Evolutionary conservation across 805 yeast genomes (phyloP).

Genomic region (Saturnispora zaruensis): DNA sequence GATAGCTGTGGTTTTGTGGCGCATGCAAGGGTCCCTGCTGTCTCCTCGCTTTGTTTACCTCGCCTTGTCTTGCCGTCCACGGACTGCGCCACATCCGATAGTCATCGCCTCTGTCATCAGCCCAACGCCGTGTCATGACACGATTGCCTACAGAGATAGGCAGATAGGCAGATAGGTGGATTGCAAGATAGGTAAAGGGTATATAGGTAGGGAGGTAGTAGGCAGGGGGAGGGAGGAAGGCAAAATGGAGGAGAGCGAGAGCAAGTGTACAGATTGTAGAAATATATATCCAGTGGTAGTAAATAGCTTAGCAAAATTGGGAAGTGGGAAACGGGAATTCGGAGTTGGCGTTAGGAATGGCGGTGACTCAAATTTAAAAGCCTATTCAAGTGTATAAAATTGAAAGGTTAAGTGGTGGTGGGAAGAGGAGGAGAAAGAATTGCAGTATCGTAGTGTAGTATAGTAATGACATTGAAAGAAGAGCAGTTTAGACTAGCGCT

Average conservation of each 20-base stretch:
- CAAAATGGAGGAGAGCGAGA: not conserved
- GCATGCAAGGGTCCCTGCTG: not conserved
- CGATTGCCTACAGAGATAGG: not conserved
- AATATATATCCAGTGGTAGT: not conserved
- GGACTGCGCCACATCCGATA: not conserved
- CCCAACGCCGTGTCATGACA: not conserved
- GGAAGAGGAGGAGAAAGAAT: not conserved
- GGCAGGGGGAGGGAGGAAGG: not conserved
- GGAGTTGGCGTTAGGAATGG: conserved; percentile 2
- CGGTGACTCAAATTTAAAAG: not conserved
- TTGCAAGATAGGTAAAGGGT: not conserved
- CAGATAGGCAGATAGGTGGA: not conserved
- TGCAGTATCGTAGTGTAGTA: not conserved
- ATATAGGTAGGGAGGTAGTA: not conserved
- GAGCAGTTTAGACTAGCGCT: not conserved
- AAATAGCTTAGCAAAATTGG: not conserved
- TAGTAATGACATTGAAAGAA: not conserved
- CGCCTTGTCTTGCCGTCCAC: not conserved
- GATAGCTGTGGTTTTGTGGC: not conserved
- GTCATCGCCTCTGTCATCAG: not conserved
- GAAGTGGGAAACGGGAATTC: not conserved
- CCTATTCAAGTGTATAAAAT: not conserved
- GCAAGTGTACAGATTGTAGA: not conserved
- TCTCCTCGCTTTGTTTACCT: not conserved
- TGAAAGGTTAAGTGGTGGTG: not conserved